Percentiles rank a stretch among this genome's conserved stretches.
Conservation (phyloP, 192 early-diverging fungal genomes). For the Coemansia sp. region DNA sequence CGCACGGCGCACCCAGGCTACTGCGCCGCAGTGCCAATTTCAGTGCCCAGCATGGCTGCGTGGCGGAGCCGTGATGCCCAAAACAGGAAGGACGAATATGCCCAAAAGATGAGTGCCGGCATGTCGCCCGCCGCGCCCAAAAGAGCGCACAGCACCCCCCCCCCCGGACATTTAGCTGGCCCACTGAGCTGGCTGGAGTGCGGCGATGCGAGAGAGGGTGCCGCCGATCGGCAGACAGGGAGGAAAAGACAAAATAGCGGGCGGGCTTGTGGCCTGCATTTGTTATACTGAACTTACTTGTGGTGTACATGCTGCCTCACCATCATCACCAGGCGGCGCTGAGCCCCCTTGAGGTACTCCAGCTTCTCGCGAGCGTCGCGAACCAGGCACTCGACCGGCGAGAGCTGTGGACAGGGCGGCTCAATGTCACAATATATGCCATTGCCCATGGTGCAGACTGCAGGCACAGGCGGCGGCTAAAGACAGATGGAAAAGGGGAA, state of each 20-base stretch:
- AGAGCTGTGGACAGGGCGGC: slow-evolving; percentile 8
- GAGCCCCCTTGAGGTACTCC: slow-evolving; percentile 21
- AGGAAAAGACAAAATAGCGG: neutral
- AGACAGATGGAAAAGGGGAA: neutral
- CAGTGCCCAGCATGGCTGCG: neutral
- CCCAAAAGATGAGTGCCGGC: neutral
- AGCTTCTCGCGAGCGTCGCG: slow-evolving; percentile 28
- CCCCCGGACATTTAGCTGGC: no score
- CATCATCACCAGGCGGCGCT: slow-evolving; percentile 25
- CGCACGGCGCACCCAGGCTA: neutral
- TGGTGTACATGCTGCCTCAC: slow-evolving; percentile 18
- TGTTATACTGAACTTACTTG: slow-evolving; percentile 22
- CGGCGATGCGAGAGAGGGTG: no score
- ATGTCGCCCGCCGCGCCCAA: neutral
- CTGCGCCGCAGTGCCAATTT: neutral
- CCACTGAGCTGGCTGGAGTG: no score
- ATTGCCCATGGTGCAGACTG: slow-evolving; percentile 33
- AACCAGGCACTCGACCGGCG: slow-evolving; percentile 20
- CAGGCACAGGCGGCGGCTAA: no score
- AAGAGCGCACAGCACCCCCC: no score
- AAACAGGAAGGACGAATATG: neutral
- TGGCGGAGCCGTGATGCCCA: neutral
- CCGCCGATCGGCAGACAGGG: neutral
- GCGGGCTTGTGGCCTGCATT: neutral
- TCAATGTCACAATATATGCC: slow-evolving; percentile 40